Base-by-base conservation (phyloP, 1,139 yeast species). In the Kurtzmaniella quercitrusa region DNA sequence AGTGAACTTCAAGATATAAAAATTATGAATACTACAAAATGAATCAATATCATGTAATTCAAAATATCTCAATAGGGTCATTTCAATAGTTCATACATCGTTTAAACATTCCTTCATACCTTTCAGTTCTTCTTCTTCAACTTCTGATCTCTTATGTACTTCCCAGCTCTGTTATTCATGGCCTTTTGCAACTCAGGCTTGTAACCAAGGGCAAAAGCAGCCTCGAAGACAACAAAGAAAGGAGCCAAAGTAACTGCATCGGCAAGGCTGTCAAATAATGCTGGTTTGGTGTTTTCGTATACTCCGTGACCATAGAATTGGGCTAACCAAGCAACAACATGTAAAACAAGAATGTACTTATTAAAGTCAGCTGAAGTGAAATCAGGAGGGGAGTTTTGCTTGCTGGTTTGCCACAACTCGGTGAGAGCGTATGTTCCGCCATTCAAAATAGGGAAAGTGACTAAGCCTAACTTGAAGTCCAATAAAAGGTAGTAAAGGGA, bases 231-330 rank as follows among this genome's bases (percentile, higher is more conserved):
- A 10, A 90, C 95, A 59, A 93, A 91, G 56, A 80, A 89, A 2
- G 98, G 98, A 0, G 98, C 98, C 52, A 90, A 71, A 0, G 91
- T 91, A 29, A 93, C 61, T 1, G 97, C 95, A 58, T 90, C 97
- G 11, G 84, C 66, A 43, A 89, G 66, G 57, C 84, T 91, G 56
- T 90, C 96, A 42, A 88, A 61, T 46, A 93, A 66, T 0, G 98
- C 97, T 0, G 98, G 98, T 1, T 91, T 87, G 41, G 91, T 73
- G 48, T 74, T 75, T 59, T 93, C 98, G 55, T 81, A 87, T 15
- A 78, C 74, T 1, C 86, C 93, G 58, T 93, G 98, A 3, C 97
- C 97, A 47, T 85, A 72, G 62, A 93, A 90, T 58, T 93, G 98
- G n/a, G 81, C 81, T 17, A 81, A 56, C 98, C 98, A 93, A 12